Evolutionary conservation across 768 basidiomycete species (phyloP).

Genomic region (Collybiopsis luxurians): DNA sequence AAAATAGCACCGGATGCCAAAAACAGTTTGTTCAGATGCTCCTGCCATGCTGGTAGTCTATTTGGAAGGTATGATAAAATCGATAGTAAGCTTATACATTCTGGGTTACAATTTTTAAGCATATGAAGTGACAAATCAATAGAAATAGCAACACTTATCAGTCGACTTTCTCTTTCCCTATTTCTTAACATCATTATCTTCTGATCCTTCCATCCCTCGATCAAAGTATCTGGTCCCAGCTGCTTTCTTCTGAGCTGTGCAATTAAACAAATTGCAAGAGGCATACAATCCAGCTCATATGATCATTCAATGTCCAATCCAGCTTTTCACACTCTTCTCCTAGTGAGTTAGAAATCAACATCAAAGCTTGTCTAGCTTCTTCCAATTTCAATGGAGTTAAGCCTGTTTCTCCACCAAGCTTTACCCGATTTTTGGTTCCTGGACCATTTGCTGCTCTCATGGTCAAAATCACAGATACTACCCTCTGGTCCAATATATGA

Average conservation of each 20-base stretch:
- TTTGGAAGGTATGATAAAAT: background rate
- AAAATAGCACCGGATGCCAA: too few species aligned
- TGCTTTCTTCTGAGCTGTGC: background rate
- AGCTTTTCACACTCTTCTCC: background rate
- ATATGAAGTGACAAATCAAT: background rate
- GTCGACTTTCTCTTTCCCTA: background rate
- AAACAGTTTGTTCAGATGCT: background rate
- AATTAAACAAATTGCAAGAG: conserved; percentile 4
- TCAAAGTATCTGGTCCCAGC: background rate
- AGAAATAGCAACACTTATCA: background rate
- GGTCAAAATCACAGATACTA: conserved; percentile 1
- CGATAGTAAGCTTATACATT: background rate
- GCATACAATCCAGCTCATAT: conserved; percentile 6
- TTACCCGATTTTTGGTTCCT: background rate
- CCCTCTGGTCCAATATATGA: background rate
- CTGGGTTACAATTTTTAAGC: background rate
- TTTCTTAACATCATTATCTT: background rate
- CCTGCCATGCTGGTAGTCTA: background rate
- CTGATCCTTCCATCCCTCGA: background rate
- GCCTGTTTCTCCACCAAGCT: background rate
- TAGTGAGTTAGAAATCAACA: background rate
- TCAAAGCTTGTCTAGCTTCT: background rate
- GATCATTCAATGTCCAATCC: background rate
- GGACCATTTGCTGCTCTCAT: conserved; percentile 5
- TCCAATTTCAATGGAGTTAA: background rate